phyloP scores from a whole-genome alignment of 495 filamentous ascomycete species.

The Physcia stellaris region DNA sequence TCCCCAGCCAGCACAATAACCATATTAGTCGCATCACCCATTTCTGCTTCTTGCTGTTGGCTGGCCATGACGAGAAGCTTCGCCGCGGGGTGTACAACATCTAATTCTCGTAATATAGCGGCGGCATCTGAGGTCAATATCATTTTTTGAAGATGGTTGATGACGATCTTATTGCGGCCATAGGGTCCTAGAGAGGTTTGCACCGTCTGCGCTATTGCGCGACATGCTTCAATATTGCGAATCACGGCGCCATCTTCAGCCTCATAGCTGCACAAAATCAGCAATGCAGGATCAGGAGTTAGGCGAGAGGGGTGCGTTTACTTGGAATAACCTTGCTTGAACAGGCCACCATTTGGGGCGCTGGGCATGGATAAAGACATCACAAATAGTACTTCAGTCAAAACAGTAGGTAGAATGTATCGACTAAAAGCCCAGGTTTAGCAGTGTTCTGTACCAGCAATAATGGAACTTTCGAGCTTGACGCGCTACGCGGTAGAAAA shows the following conservation, averaged over 20 bases:
- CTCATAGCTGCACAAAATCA: slow-evolving; percentile 55
- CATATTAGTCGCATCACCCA: slow-evolving; percentile 97
- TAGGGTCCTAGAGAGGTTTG: slow-evolving; percentile 95
- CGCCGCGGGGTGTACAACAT: slow-evolving; percentile 95
- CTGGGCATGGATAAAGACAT: slow-evolving; percentile 95
- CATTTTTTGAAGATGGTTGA: slow-evolving; percentile 99
- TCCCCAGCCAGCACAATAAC: slow-evolving; percentile 95
- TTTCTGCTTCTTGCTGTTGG: slow-evolving; percentile 97
- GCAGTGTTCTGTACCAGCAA: too few relatives aligned
- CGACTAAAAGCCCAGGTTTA: too few relatives aligned
- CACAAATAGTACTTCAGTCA: too few relatives aligned
- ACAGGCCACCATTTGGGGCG: slow-evolving; percentile 83
- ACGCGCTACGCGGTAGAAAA: too few relatives aligned
- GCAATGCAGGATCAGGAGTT: too few relatives aligned
- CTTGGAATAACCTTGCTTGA: slow-evolving; percentile 96
- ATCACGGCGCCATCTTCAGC: slow-evolving; percentile 97
- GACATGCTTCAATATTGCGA: slow-evolving; percentile 97
- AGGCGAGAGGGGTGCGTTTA: slow-evolving; percentile 31
- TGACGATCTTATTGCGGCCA: slow-evolving; percentile 99
- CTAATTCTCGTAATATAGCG: slow-evolving; percentile 91
- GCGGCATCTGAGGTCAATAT: slow-evolving; percentile 96
- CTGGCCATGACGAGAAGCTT: slow-evolving; percentile 98
- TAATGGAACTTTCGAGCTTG: too few relatives aligned
- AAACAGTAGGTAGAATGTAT: too few relatives aligned
- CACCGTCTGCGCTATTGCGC: slow-evolving; percentile 87